Conservation (phyloP, 2,329 filamentous ascomycete species). For the Mycosphaerella sp. region DNA sequence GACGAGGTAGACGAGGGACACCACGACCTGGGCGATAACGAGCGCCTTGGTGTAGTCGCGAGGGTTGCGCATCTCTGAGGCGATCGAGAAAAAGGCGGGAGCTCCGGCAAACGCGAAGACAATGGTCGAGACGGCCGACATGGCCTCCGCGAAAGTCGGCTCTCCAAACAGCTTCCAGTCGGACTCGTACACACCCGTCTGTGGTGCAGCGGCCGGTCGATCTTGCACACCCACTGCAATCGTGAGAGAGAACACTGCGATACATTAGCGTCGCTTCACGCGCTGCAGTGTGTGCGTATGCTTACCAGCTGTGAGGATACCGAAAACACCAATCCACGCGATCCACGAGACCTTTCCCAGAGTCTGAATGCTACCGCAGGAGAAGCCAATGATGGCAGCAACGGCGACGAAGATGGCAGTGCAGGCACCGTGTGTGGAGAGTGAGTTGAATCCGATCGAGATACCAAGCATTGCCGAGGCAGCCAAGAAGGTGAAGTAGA, state of each 20-base stretch:
- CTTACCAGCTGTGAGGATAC: slow-evolving; percentile 22
- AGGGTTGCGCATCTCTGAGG: slow-evolving; percentile 37
- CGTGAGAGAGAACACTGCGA: slow-evolving; percentile 29
- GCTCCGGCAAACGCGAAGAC: slow-evolving; percentile 39
- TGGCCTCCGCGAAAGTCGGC: slow-evolving; percentile 45
- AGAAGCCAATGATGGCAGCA: slow-evolving; percentile 38
- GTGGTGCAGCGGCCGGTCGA: slow-evolving; percentile 32
- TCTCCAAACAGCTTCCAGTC: slow-evolving; percentile 29
- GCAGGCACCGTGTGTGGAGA: slow-evolving; percentile 31
- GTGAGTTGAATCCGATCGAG: slow-evolving; percentile 26
- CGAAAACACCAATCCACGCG: slow-evolving; percentile 32
- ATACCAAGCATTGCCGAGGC: slow-evolving; percentile 35
- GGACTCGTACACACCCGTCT: slow-evolving; percentile 25
- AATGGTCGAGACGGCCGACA: slow-evolving; percentile 53
- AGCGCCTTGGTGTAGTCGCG: slow-evolving; percentile 32
- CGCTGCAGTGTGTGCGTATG: not conserved
- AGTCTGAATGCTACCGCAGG: slow-evolving; percentile 33
- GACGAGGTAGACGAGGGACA: slow-evolving; percentile 32
- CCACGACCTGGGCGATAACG: slow-evolving; percentile 25
- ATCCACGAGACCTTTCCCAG: slow-evolving; percentile 33
- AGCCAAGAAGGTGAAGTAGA: slow-evolving; percentile 27
- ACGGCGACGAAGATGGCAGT: slow-evolving; percentile 40
- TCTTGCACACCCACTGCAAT: slow-evolving; percentile 34
- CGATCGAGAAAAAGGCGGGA: slow-evolving; percentile 36
- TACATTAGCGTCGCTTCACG: not conserved